These are phyloP conservation scores for Termitomyces sp. DNA, from an alignment of 768 basidiomycete species.

Conservation along the genomic window DNA sequence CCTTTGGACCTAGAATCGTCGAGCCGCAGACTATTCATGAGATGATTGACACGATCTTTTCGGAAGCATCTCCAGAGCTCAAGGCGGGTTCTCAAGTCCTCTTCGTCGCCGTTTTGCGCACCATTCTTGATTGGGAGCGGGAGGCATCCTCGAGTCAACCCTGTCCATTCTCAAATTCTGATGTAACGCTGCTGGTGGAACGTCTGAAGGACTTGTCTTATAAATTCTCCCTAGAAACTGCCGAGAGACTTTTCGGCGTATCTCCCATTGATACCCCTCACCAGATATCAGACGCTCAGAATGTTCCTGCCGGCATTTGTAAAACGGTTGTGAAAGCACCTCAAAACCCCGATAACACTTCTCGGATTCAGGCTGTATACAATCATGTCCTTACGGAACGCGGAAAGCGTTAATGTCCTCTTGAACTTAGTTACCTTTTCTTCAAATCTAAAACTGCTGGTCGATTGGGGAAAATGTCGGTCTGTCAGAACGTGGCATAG, in stretches of 20 bases:
- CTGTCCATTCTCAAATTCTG: constrained; percentile 3
- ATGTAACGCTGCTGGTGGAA: neutral
- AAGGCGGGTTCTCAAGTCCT: neutral
- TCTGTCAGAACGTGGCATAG: neutral
- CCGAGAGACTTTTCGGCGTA: neutral
- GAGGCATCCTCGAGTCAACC: neutral
- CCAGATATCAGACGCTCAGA: neutral
- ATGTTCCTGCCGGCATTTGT: neutral
- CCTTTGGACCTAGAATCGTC: neutral
- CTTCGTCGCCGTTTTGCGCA: neutral
- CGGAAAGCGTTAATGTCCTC: neutral
- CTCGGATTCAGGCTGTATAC: neutral
- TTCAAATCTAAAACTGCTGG: neutral
- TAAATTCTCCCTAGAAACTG: neutral
- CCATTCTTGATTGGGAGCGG: constrained; percentile 5
- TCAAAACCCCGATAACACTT: neutral
- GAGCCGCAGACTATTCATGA: neutral
- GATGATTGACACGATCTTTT: neutral
- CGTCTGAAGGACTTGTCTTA: neutral
- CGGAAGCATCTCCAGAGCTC: neutral
- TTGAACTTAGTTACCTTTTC: neutral
- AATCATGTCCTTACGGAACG: neutral
- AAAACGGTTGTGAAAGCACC: neutral
- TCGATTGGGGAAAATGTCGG: neutral
- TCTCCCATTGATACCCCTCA: neutral